Conservation (phyloP, 2,329 filamentous ascomycete genomes). For the Talaromyces sp. region DNA sequence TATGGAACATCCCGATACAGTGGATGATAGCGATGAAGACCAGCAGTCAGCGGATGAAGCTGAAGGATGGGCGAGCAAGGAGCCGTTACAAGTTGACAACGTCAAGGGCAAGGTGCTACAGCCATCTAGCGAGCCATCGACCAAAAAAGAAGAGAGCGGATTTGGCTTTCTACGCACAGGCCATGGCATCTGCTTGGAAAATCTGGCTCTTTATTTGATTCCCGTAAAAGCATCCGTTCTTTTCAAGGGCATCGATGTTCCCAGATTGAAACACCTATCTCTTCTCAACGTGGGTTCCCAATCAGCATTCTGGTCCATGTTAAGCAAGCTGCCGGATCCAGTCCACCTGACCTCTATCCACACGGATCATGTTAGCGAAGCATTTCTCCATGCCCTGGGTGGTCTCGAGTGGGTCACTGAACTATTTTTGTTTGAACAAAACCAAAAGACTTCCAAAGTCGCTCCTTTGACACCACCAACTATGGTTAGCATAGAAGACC, state of each 20-base stretch:
- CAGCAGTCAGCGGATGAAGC: conserved; percentile 19
- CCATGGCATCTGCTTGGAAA: conserved; percentile 53
- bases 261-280: conserved; percentile 53
- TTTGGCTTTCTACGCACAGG: conserved; percentile 53
- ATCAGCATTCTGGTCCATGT: conserved; percentile 53
- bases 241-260: conserved; percentile 52
- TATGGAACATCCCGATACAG: conserved; percentile 29
- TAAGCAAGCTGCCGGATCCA: conserved; percentile 53
- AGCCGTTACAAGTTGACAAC: background rate
- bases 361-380: conserved; percentile 57
- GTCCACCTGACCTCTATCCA: conserved; percentile 55
- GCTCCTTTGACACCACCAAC: conserved; percentile 51
- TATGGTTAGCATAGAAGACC: conserved; percentile 51
- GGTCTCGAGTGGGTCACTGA: conserved; percentile 53
- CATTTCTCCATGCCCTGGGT: conserved; percentile 43
- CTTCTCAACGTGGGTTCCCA: conserved; percentile 62
- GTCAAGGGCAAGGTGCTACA: conserved; percentile 12
- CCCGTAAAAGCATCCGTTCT: conserved; percentile 57
- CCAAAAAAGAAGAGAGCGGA: conserved; percentile 6
- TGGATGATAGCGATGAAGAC: conserved; percentile 20
- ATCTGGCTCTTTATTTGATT: conserved; percentile 54
- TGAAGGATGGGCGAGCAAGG: background rate
- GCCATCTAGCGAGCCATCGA: background rate
- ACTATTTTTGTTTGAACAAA: conserved; percentile 56
- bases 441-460: conserved; percentile 43